phyloP scores from a whole-genome alignment of 2,329 filamentous ascomycete genomes.

The Calonectria multiphialidica region DNA sequence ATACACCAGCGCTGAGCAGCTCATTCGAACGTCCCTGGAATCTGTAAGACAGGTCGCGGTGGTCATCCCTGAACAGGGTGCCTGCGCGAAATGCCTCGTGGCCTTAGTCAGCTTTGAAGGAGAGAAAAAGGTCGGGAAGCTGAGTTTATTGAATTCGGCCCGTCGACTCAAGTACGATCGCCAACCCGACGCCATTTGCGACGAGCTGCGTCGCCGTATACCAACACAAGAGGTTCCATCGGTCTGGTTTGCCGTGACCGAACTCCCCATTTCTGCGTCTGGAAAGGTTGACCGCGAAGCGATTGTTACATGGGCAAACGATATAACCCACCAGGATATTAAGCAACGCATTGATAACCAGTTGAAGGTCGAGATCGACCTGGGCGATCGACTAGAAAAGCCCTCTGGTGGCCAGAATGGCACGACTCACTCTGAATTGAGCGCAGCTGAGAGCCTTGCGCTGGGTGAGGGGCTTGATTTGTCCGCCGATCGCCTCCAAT shows the following conservation, averaged over 20 bases:
- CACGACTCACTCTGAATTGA: neutral
- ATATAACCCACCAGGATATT: neutral
- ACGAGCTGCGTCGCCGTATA: neutral
- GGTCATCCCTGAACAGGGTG: neutral
- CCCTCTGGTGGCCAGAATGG: neutral
- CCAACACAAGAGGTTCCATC: neutral
- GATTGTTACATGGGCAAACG: neutral
- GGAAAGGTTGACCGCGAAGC: neutral
- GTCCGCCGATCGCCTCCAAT: neutral
- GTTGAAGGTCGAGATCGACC: neutral
- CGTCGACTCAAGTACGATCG: neutral
- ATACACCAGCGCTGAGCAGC: neutral
- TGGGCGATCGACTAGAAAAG: neutral
- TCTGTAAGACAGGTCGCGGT: neutral
- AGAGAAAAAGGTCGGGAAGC: neutral
- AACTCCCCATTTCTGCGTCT: neutral
- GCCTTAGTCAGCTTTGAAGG: neutral
- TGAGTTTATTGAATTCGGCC: neutral
- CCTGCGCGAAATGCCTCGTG: neutral
- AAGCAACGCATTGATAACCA: slow-evolving; percentile 1
- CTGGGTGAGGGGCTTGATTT: neutral
- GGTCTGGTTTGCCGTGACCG: neutral
- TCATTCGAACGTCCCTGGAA: neutral
- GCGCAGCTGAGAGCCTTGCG: neutral
- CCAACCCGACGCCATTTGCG: neutral